Percentiles rank a stretch among this genome's conserved stretches.
Conservation (phyloP, 129 eudicot species). For the Flaveria sonorensis region DNA sequence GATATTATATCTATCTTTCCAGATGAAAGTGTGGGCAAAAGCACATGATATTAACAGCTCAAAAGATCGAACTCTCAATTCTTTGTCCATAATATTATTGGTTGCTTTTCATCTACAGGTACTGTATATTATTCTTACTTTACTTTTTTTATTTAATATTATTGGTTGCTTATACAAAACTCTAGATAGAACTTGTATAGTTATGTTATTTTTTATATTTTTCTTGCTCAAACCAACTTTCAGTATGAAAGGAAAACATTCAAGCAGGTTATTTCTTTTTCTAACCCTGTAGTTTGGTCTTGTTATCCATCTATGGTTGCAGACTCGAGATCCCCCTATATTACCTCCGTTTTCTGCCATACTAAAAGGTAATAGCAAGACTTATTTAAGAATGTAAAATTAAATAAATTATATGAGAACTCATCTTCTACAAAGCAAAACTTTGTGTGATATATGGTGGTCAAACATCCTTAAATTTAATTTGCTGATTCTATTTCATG, state of each 20-base stretch:
- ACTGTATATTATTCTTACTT: background rate
- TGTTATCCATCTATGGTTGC: slow-evolving; percentile 30
- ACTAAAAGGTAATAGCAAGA: slow-evolving; percentile 30
- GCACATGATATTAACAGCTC: slow-evolving; percentile 83
- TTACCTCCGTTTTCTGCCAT: slow-evolving; percentile 37
- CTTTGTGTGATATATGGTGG: background rate
- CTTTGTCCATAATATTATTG: slow-evolving; percentile 37
- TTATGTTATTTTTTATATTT: background rate
- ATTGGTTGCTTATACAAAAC: slow-evolving; percentile 10
- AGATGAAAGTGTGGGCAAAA: slow-evolving; percentile 94
- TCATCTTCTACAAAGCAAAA: slow-evolving; percentile 8
- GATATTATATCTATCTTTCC: slow-evolving; percentile 31
- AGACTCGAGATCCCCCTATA: slow-evolving; percentile 43
- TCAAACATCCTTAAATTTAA: background rate
- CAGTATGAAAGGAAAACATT: background rate
- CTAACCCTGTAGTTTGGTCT: slow-evolving; percentile 14
- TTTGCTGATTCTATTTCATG: background rate
- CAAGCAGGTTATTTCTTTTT: background rate
- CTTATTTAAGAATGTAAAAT: slow-evolving; percentile 1
- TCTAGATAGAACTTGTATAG: background rate
- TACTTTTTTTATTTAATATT: background rate
- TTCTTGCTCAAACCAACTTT: background rate
- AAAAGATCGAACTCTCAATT: slow-evolving; percentile 44
- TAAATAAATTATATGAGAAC: background rate
- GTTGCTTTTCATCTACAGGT: slow-evolving; percentile 45